phyloP scores from a whole-genome alignment of 2,329 filamentous ascomycete species.

The Xylaria arbuscula region DNA sequence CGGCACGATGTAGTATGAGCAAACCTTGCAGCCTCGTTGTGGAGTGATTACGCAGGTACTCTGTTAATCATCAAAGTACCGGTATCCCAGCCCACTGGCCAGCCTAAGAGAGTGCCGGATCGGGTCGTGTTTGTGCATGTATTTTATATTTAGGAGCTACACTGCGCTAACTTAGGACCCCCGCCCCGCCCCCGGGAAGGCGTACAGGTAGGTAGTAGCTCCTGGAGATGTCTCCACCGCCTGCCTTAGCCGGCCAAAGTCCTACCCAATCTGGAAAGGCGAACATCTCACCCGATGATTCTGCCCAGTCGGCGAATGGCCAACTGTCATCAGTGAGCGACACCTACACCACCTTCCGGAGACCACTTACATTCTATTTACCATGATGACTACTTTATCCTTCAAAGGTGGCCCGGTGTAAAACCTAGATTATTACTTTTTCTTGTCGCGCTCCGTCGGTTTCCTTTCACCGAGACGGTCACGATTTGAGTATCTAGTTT shows the following conservation, averaged over 20 bases:
- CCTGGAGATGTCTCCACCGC: slow-evolving; percentile 32
- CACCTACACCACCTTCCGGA: too few species aligned
- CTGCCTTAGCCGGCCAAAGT: slow-evolving; percentile 15
- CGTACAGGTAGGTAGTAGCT: not conserved
- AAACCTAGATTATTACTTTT: not conserved
- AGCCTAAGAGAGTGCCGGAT: not conserved
- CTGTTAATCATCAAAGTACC: too few species aligned
- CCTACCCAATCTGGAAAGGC: slow-evolving; percentile 26
- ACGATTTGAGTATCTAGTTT: not conserved
- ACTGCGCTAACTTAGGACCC: not conserved
- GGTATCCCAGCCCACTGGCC: too few species aligned
- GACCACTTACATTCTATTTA: too few species aligned
- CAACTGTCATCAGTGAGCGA: slow-evolving; percentile 43
- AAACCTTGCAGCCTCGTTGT: too few species aligned
- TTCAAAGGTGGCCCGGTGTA: not conserved
- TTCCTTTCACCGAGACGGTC: not conserved
- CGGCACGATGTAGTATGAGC: too few species aligned
- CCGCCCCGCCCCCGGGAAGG: not conserved
- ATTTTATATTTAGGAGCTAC: not conserved
- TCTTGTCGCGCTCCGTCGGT: not conserved
- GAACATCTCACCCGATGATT: slow-evolving; percentile 42
- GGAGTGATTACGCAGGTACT: not conserved
- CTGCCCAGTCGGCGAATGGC: slow-evolving; percentile 44
- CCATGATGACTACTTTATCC: too few species aligned
- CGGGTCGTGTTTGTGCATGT: not conserved